A percentile compares a stretch with the other conserved stretches of the same genome.
These are phyloP conservation scores for Penicillium macrosclerotiorum DNA, from an alignment of 495 filamentous ascomycete genomes.

Conservation along the genomic window DNA sequence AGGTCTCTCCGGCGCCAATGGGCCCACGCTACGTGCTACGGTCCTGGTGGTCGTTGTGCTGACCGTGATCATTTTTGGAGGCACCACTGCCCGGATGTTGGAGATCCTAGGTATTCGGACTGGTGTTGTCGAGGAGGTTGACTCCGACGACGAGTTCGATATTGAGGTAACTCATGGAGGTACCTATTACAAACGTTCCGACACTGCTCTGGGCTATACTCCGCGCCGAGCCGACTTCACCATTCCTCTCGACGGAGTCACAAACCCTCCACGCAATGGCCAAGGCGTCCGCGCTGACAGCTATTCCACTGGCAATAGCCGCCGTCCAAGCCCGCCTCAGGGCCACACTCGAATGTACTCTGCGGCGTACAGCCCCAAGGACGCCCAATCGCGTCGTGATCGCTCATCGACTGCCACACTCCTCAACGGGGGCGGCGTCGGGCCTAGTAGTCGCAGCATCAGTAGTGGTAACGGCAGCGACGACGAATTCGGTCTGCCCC, in stretches of 20 bases:
- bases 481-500: constrained; percentile 49
- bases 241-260: constrained; percentile 54
- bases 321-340: constrained; percentile 46
- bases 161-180: constrained; percentile 79
- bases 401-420: constrained; percentile 40
- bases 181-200: constrained; percentile 74
- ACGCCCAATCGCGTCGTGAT: constrained; percentile 38
- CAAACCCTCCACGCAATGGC: constrained; percentile 27
- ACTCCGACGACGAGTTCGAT: constrained; percentile 97
- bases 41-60: constrained; percentile 96
- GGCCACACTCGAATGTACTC: constrained; percentile 53
- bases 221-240: constrained; percentile 60
- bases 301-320: constrained; percentile 57
- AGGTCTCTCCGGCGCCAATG: constrained; percentile 73
- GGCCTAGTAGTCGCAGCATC: constrained; percentile 51
- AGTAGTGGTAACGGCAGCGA: constrained; percentile 43
- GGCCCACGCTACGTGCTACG: constrained; percentile 77
- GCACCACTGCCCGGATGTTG: constrained; percentile 97
- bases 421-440: constrained; percentile 27
- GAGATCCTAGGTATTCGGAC: constrained; percentile 94
- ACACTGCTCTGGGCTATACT: constrained; percentile 67
- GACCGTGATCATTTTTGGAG: constrained; percentile 97
- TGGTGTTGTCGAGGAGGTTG: constrained; percentile 92
- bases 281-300: constrained; percentile 34
- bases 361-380: constrained; percentile 54